These are phyloP conservation scores for Talaromyces sp. DNA, from an alignment of 2,329 filamentous ascomycete genomes.

Conservation along the genomic window DNA sequence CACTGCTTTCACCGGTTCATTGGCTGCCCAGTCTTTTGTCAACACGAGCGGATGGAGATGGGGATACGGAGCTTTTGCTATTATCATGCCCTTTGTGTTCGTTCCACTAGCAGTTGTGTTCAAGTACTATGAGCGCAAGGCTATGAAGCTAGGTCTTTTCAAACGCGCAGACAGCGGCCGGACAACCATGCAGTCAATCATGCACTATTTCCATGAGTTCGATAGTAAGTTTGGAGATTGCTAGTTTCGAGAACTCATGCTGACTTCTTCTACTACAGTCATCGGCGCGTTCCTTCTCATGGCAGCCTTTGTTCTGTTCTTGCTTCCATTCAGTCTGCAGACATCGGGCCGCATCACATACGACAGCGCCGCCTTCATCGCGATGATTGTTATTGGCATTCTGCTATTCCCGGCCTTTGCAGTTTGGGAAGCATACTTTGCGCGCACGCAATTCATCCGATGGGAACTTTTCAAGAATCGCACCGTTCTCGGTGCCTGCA, in stretches of 20 bases:
- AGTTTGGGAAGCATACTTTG: constrained; percentile 53
- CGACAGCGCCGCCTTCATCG: constrained; percentile 47
- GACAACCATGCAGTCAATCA: constrained; percentile 45
- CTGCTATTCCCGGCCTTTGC: constrained; percentile 53
- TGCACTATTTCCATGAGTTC: constrained; percentile 58
- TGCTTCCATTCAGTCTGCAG: constrained; percentile 62
- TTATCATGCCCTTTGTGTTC: constrained; percentile 56
- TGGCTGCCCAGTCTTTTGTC: constrained; percentile 51
- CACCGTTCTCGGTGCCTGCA: constrained; percentile 51
- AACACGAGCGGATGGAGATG: constrained; percentile 55
- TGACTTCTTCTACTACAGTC: constrained; percentile 31
- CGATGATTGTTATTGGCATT: constrained; percentile 53
- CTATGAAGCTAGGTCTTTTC: constrained; percentile 53
- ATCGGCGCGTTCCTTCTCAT: constrained; percentile 60
- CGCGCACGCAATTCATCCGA: constrained; percentile 53
- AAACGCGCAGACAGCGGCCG: constrained; percentile 45
- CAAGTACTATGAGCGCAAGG: constrained; percentile 56
- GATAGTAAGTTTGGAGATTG: constrained; percentile 46
- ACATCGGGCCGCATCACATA: constrained; percentile 41
- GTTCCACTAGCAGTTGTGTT: constrained; percentile 56
- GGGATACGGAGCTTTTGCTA: constrained; percentile 60
- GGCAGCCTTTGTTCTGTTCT: constrained; percentile 59
- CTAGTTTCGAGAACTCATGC: constrained; percentile 36
- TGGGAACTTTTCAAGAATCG: constrained; percentile 50
- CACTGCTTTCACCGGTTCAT: constrained; percentile 54